Conservation (phyloP, 345 rosid genomes). For the Raphanus sativus region DNA sequence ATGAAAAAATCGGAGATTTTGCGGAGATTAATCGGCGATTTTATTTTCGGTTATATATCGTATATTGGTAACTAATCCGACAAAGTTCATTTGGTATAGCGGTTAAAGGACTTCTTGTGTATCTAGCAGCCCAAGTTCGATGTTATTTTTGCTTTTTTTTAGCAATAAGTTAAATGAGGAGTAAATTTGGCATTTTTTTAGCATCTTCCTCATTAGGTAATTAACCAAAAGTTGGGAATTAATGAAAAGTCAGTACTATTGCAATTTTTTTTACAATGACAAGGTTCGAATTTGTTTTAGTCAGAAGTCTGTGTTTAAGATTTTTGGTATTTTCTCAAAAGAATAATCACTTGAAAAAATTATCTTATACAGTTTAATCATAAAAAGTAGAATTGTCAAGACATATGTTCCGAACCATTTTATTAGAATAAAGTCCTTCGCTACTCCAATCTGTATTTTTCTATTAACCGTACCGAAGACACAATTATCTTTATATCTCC, state of each 20-base stretch:
- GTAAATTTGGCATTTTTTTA: too few species aligned
- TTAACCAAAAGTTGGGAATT: neutral
- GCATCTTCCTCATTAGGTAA: too few species aligned
- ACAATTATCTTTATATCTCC: slow-evolving; percentile 2
- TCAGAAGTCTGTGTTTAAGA: neutral
- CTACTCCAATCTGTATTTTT: slow-evolving; percentile 1
- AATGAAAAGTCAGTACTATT: neutral
- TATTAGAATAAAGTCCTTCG: slow-evolving; percentile 5
- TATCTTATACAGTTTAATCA: neutral
- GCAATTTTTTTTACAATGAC: neutral
- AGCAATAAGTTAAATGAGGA: too few species aligned
- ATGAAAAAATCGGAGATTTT: too few species aligned
- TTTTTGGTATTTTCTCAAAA: neutral
- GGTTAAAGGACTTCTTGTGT: too few species aligned
- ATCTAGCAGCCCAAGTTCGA: too few species aligned
- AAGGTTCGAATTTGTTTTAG: neutral
- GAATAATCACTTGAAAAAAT: neutral
- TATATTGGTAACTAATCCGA: too few species aligned
- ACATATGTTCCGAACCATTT: slow-evolving; percentile 18
- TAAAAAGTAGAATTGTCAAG: neutral
- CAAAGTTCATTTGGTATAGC: too few species aligned
- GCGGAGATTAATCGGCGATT: too few species aligned
- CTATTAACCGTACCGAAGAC: slow-evolving; percentile 1
- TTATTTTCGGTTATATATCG: too few species aligned
- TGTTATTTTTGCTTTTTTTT: too few species aligned